Evolutionary conservation across 2,329 filamentous ascomycete genomes (phyloP), one percentile per base, ranked within the genome.

Genomic region (Stagonosporopsis chrysanthemi): DNA sequence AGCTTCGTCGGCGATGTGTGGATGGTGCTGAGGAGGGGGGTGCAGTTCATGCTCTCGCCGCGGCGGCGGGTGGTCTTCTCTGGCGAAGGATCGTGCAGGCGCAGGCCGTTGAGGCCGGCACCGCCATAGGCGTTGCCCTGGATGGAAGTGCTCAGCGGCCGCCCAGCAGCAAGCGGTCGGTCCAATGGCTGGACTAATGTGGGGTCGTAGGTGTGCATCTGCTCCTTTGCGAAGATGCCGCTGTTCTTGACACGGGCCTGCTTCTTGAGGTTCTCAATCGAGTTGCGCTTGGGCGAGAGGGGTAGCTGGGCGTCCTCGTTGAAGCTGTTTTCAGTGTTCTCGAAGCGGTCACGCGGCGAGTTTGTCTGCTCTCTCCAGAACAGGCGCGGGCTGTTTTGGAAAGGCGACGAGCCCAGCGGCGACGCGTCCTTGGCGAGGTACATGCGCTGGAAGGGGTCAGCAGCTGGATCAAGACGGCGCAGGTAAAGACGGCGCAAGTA

Each of bases 201-300:
- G 26, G 93, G 92, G 76, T 97, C 92, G 81, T 97, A 97, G 80
- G 96, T 90, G 75, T 92, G 87, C 79, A 93, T 93, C 73, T 92
- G 90, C 79, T 97, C 93, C 52, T 93, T 89, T 39, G 92, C 92
- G 75, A 97, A 91, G 83, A 98, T 97, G 80, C 89, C 96, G 84
- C 94, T 97, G 81, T 97, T 98, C 84, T 94, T 97, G 70, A 99
- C 95, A 59, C 95, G 90, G 52, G 94, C 97, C 29, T 92, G 93
- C 75, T 89, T 91, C 80, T 97, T 96, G 58, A 99, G 84, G 72
- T 93, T 93, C 83, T 99, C 95, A 66, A 99, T 93, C 17, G 94
- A 98, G 42, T 91, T 91, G 73, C 94, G 90, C 56, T 87, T 88
- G 22, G 91, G 88, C 42, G 89, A 89, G 7, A 88, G 86, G 11